Base-by-base conservation (phyloP, 495 filamentous ascomycete genomes). In the Tuber melanosporum region DNA sequence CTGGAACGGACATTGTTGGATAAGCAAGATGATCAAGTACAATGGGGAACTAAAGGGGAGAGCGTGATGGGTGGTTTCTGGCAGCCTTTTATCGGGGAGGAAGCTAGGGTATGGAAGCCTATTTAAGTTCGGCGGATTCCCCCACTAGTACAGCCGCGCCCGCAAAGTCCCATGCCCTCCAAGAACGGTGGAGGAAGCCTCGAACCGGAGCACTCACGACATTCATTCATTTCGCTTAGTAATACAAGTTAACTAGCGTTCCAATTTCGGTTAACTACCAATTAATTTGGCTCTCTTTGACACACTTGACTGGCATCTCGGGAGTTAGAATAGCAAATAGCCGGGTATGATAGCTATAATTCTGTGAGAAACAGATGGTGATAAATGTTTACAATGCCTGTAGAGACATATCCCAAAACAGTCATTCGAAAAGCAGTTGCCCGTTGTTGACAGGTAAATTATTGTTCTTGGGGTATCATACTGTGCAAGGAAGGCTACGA, bases 1-100 rank as follows among this genome's bases (percentile, higher is more conserved):
- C 47, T 32, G 74, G 77, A 46, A 74, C 74, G 45, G 78, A 80
- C 77, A 80, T 80, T 47, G 57, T 76, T 80, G 52, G 39, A 62
- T 76, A 19, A 15, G 43, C 10, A 26, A 71, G 49, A 49, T 22
- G 57, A 71, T 57, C 45, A 45, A 36, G 26, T 32, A 26, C 43
- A 62, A 69, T 43, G 71, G 26, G 4, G 14, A 62, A 45, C n/a
- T 46, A 43, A 45, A 20, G 49, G 44, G 52, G 72, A 72, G n/a
- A n/a, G 57, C 41, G 44, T 41, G 47, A 36, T 36, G 26, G 26
- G 17, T 0, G 14, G 26, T 14, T 66, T 66, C 15, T 36, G 14
- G 26, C 12, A 66, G 15, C 3, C 57, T 32, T 66, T 66, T 26
- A 32, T 17, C 4, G 19, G 17, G 57, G 15, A 44, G 20, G 46